Conservation (phyloP, 106 monocot genomes). For the Alisma plantagoaquatica region DNA sequence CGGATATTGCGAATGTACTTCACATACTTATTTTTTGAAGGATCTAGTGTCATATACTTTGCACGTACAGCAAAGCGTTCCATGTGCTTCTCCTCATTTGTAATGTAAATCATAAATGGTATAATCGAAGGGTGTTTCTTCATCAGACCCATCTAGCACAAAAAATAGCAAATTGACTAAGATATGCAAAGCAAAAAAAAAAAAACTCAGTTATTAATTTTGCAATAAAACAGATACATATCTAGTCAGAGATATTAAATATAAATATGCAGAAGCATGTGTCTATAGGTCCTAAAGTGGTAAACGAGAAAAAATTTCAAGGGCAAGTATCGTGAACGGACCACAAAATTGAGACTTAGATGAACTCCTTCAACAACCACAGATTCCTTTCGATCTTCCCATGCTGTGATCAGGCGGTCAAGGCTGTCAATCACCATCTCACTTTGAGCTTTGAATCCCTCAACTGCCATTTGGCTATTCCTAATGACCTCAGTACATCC, state of each 20-base stretch:
- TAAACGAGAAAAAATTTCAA: too few relatives aligned
- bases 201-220: too few relatives aligned
- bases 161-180: neutral
- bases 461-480: slow-evolving; percentile 18
- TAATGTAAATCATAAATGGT: slow-evolving; percentile 85
- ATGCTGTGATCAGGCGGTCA: too few relatives aligned
- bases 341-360: too few relatives aligned
- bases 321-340: too few relatives aligned
- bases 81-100: slow-evolving; percentile 75
- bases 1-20: slow-evolving; percentile 83
- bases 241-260: too few relatives aligned
- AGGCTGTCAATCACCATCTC: too few relatives aligned
- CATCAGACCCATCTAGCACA: slow-evolving; percentile 81
- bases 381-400: too few relatives aligned
- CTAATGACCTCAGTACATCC: slow-evolving; percentile 34
- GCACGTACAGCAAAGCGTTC: slow-evolving; percentile 90
- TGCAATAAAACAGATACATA: too few relatives aligned
- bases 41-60: slow-evolving; percentile 89
- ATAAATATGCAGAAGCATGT: too few relatives aligned
- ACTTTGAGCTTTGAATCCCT: too few relatives aligned
- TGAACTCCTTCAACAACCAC: too few relatives aligned
- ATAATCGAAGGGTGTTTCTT: slow-evolving; percentile 89
- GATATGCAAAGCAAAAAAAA: neutral
- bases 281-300: neutral
- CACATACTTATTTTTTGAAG: slow-evolving; percentile 79